Evolutionary conservation across 306 rosid genomes (phyloP), one percentile per base, ranked within the genome.

Genomic region (Begonia loranthoides): DNA sequence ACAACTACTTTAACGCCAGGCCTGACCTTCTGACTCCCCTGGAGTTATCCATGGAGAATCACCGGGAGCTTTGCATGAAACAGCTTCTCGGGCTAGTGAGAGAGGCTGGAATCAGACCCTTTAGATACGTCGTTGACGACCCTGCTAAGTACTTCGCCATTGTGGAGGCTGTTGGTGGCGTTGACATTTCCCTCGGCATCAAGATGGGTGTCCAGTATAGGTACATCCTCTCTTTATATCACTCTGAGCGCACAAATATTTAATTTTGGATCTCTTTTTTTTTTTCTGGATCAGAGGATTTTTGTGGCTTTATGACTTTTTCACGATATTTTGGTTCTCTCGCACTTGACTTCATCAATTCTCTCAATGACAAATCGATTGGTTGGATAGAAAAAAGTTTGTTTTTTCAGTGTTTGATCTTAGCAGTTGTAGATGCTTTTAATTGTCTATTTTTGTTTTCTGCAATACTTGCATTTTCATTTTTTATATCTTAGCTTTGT

Each of bases 181-280:
- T 90, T 36, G 97, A 90, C 58, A 77, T 90, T 79, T 90, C 97
- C 1, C 87, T 90, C 1, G 97, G 71, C 41, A 90, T 90, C 58
- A 90, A 90, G 67, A 72, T 76, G 84, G 97, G 97, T 9, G 97
- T 90, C 33, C 97, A 90, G 54, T 90, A 64, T 59, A 90, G 97
- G 97, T 89, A 58, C 4, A 57, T 34, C 45, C 6, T 3, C 36
- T 17, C 22, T 10, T 47, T 64, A 6, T 12, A 13, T 19, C 14
- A 19, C 22, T 19, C 14, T 13, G 2, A 48, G 3, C 19, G 19
- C 15, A 13, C 10, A 14, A 48, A 48, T 6, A 9, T 61, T 10
- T 8, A 1, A 1, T 15, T 16, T 13, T 15, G 9, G 4, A 8
- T 15, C 9, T 51, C 39, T 11, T 2, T 45, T 40, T 1, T 16